Evolutionary conservation across 305 asterid genomes (phyloP).

Genomic region (Ilex paraguariensis): DNA sequence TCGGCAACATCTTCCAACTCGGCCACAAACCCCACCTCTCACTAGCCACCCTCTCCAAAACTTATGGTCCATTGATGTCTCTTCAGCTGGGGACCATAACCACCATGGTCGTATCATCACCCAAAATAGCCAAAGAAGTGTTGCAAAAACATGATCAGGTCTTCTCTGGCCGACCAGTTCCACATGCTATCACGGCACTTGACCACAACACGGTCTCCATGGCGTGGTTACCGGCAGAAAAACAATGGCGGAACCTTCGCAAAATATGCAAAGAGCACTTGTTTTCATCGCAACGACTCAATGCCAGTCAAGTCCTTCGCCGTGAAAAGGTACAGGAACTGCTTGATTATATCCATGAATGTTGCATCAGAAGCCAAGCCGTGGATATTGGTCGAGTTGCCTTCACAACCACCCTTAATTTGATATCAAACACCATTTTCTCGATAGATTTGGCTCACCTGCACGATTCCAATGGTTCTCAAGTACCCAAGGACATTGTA

Average conservation of each 20-base stretch:
- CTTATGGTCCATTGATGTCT: constrained; percentile 17
- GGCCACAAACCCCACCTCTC: constrained; percentile 21
- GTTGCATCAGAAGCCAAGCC: constrained; percentile 7
- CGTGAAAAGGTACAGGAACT: constrained; percentile 14
- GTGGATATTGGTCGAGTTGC: constrained; percentile 25
- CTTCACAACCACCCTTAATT: constrained; percentile 22
- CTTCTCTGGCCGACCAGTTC: constrained; percentile 13
- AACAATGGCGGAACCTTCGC: constrained; percentile 19
- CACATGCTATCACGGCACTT: constrained; percentile 10
- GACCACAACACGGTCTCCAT: constrained; percentile 18
- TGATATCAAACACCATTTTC: constrained; percentile 26
- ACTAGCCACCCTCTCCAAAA: constrained; percentile 14
- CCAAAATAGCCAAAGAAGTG: constrained; percentile 24
- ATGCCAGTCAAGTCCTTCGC: constrained; percentile 18
- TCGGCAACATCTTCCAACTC: constrained; percentile 25
- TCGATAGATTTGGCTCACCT: constrained; percentile 22
- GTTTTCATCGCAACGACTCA: constrained; percentile 21
- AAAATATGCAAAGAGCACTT: constrained; percentile 23
- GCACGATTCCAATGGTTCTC: constrained; percentile 14
- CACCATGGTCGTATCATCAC: constrained; percentile 23
- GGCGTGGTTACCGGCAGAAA: constrained; percentile 21
- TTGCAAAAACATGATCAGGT: constrained; percentile 20
- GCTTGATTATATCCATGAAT: constrained; percentile 6
- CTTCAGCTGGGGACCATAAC: constrained; percentile 24
- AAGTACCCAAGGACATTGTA: constrained; percentile 20